Evolutionary conservation across 139 green algal genomes (phyloP).

Genomic region (Picochlorum sp.): DNA sequence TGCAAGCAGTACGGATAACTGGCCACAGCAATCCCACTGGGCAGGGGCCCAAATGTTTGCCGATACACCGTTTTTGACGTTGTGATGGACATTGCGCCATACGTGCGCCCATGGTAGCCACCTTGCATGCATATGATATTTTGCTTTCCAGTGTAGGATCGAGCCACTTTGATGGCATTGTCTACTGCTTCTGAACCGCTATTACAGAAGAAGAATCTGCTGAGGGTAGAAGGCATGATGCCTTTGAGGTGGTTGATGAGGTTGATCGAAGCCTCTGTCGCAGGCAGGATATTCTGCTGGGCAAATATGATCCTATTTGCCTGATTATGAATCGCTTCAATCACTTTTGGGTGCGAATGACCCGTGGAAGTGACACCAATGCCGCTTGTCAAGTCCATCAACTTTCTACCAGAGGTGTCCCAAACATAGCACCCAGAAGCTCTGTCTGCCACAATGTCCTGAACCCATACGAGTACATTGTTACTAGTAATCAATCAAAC

Average conservation of each 20-base stretch:
- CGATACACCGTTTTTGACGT: slow-evolving; percentile 69
- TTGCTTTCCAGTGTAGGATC: slow-evolving; percentile 50
- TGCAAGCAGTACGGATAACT: slow-evolving; percentile 82
- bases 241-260: slow-evolving; percentile 44
- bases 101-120: slow-evolving; percentile 70
- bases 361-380: slow-evolving; percentile 71
- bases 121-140: slow-evolving; percentile 79
- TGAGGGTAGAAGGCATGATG: slow-evolving; percentile 45
- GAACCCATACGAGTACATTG: slow-evolving; percentile 12
- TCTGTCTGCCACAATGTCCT: slow-evolving; percentile 55
- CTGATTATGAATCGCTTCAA: slow-evolving; percentile 67
- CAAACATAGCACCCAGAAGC: slow-evolving; percentile 55
- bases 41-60: slow-evolving; percentile 60
- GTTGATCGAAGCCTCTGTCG: slow-evolving; percentile 22
- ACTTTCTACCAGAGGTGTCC: slow-evolving; percentile 47
- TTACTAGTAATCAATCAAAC: not conserved
- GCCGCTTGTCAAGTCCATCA: slow-evolving; percentile 65
- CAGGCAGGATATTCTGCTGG: slow-evolving; percentile 72
- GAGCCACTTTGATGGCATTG: slow-evolving; percentile 78
- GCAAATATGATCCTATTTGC: slow-evolving; percentile 58
- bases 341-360: slow-evolving; percentile 73
- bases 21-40: slow-evolving; percentile 49
- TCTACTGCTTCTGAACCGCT: slow-evolving; percentile 71
- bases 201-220: slow-evolving; percentile 58
- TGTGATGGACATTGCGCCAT: slow-evolving; percentile 72